Conservation (phyloP, 371 early-diverging fungal species). For the Dinochytrium kinnereticum region DNA sequence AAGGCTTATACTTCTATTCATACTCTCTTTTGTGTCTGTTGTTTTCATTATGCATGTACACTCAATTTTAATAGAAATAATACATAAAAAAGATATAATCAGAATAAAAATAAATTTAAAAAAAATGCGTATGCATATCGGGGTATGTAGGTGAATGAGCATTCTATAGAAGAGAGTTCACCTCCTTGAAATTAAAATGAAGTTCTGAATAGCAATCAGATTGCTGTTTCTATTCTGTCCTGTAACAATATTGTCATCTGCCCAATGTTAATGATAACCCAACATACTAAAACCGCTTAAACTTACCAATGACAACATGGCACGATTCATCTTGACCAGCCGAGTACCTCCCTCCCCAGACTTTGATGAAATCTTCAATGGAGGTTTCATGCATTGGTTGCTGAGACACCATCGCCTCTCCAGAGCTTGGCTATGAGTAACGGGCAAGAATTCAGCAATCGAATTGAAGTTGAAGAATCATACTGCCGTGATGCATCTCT, state of each 20-base stretch:
- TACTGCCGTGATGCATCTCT: constrained; percentile 18
- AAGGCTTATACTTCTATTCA: too few species aligned
- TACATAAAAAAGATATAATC: not conserved
- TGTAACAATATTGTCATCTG: constrained; percentile 34
- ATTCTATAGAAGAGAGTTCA: too few species aligned
- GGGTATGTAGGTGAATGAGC: too few species aligned
- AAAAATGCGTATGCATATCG: too few species aligned
- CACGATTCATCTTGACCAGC: not conserved
- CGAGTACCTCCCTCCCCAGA: constrained; percentile 17
- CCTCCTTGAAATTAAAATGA: constrained; percentile 30
- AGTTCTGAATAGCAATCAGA: constrained; percentile 35
- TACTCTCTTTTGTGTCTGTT: too few species aligned
- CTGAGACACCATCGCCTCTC: not conserved
- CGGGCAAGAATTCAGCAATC: not conserved
- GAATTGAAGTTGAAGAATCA: not conserved
- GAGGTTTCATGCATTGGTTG: constrained; percentile 10
- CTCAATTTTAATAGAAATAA: not conserved
- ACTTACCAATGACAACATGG: constrained; percentile 32
- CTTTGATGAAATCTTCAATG: constrained; percentile 28
- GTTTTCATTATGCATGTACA: too few species aligned
- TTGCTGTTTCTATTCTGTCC: constrained; percentile 27
- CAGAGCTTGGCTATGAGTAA: not conserved
- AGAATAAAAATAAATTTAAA: not conserved
- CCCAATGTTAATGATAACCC: not conserved
- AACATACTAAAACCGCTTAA: not conserved